phyloP scores from a whole-genome alignment of 768 basidiomycete genomes.

The Lactarius psammicola region DNA sequence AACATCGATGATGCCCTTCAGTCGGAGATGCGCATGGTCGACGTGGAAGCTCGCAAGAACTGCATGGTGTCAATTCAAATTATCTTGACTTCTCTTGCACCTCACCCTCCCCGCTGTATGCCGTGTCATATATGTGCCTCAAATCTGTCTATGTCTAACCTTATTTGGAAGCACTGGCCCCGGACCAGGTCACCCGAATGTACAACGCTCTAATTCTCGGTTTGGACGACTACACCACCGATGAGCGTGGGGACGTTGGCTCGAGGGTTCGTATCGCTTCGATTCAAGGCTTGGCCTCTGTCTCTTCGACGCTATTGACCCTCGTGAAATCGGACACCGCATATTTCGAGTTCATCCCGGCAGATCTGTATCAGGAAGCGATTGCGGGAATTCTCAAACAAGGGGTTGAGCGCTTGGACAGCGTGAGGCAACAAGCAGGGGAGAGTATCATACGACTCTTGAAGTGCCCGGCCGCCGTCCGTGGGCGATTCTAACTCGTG shows the following conservation, averaged over 20 bases:
- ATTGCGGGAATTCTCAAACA: conserved; percentile 79
- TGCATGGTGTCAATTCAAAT: conserved; percentile 49
- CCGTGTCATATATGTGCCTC: conserved; percentile 10
- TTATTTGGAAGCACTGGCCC: conserved; percentile 4
- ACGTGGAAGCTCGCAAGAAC: conserved; percentile 61
- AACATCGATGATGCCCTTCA: conserved; percentile 32
- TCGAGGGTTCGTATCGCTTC: conserved; percentile 90
- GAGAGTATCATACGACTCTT: conserved; percentile 55
- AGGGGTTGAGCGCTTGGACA: conserved; percentile 87
- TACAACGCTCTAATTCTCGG: conserved; percentile 63
- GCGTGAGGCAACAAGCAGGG: conserved; percentile 81
- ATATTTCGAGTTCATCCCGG: conserved; percentile 60
- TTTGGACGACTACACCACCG: conserved; percentile 85
- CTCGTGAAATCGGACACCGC: conserved; percentile 43
- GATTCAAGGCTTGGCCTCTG: conserved; percentile 59
- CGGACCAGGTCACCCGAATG: conserved; percentile 33
- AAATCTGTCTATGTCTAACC: neutral
- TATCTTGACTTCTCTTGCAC: conserved; percentile 47
- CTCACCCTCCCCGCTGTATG: conserved; percentile 48
- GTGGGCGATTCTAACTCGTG: conserved; percentile 45
- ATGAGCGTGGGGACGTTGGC: conserved; percentile 95
- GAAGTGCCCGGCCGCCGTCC: conserved; percentile 44
- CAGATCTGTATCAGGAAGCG: conserved; percentile 52
- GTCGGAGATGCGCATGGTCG: conserved; percentile 40
- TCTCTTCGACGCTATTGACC: conserved; percentile 52